A percentile compares a stretch with the other conserved stretches of the same genome.
These are phyloP conservation scores for Spongospora subterranea DNA, from an alignment of 208 protist species.

Conservation along the genomic window DNA sequence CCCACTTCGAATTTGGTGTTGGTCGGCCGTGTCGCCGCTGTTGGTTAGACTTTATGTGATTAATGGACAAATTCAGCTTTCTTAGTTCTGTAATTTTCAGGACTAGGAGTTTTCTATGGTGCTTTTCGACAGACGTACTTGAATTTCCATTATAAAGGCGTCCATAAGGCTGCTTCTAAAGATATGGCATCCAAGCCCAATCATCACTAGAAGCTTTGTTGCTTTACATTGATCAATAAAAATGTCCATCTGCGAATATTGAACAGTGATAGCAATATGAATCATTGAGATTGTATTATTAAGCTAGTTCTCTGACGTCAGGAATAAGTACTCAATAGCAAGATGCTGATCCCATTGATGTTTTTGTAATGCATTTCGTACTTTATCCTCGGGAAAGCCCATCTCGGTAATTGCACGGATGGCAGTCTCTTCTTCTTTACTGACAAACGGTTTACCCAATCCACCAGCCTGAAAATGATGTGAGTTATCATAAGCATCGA, in stretches of 20 bases:
- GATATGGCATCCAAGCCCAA: neutral
- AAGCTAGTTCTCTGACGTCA: neutral
- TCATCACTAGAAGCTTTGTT: neutral
- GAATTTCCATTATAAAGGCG: neutral
- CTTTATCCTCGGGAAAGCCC: neutral
- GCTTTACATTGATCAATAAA: neutral
- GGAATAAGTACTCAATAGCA: conserved; percentile 8
- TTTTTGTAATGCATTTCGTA: neutral
- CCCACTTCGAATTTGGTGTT: neutral
- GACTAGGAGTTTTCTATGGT: neutral
- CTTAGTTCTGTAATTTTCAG: neutral
- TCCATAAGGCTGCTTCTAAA: neutral
- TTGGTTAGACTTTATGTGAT: neutral
- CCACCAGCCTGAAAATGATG: conserved; percentile 29
- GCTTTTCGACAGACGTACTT: neutral
- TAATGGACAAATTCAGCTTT: too few species aligned
- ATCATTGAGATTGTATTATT: neutral
- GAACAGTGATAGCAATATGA: neutral
- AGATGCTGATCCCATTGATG: neutral
- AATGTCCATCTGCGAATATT: neutral
- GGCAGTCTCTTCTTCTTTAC: neutral
- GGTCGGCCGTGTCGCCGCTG: neutral
- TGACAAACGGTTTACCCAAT: neutral
- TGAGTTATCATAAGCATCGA: neutral
- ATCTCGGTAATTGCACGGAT: neutral